These are phyloP conservation scores for Hanseniaspora lachancei DNA, from an alignment of 805 yeast species.

Conservation along the genomic window DNA sequence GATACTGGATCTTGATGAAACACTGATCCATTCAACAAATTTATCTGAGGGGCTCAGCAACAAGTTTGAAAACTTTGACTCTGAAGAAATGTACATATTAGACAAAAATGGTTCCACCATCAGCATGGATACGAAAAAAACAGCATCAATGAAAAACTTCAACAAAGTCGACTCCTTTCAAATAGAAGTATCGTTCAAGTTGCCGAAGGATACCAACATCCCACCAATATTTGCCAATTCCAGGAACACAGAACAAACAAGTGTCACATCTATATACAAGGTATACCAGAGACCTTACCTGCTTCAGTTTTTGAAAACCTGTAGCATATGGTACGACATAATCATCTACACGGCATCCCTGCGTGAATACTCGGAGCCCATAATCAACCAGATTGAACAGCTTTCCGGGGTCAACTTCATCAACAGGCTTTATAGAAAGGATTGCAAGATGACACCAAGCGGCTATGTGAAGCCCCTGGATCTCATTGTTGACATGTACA, in stretches of 20 bases:
- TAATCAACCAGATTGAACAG: conserved; percentile 77
- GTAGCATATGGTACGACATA: conserved; percentile 74
- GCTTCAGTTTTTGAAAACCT: conserved; percentile 66
- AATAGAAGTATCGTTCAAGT: conserved; percentile 7
- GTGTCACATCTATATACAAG: conserved; percentile 67
- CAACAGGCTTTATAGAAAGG: conserved; percentile 60
- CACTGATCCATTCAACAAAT: conserved; percentile 67
- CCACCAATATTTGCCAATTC: conserved; percentile 20
- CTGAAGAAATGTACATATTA: conserved; percentile 19
- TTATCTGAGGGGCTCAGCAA: conserved; percentile 37
- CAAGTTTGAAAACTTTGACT: background rate
- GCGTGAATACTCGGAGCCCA: conserved; percentile 92
- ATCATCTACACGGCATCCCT: conserved; percentile 92
- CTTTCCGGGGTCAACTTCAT: conserved; percentile 38
- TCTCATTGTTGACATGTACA: background rate
- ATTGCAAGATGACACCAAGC: conserved; percentile 65
- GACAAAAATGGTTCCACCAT: background rate
- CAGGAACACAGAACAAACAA: conserved; percentile 32
- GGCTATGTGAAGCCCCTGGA: conserved; percentile 73
- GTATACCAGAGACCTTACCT: conserved; percentile 89
- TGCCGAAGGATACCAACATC: conserved; percentile 5
- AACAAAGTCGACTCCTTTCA: conserved; percentile 6
- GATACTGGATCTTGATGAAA: conserved; percentile 84
- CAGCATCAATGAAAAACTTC: background rate
- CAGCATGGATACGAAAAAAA: background rate